phyloP scores from a whole-genome alignment of 257 asterid genomes.

The Leonotis leonurus region DNA sequence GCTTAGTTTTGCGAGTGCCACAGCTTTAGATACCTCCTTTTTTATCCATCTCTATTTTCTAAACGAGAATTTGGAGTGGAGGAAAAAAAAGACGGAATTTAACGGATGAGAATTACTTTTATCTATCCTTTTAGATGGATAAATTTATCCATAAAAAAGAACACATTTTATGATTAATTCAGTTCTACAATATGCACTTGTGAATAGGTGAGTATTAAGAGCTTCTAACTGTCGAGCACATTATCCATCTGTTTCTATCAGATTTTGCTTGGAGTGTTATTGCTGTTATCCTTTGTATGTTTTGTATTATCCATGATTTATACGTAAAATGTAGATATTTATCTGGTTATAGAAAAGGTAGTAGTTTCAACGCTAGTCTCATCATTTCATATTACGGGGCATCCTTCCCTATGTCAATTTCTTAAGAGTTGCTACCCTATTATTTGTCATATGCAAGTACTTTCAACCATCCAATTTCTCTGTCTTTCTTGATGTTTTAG shows the following conservation, averaged over 20 bases:
- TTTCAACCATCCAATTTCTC: neutral
- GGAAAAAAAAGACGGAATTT: no score
- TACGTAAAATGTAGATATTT: no score
- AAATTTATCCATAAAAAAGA: no score
- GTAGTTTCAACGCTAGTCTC: neutral
- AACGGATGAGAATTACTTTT: no score
- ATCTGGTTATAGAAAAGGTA: neutral
- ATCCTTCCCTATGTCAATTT: neutral
- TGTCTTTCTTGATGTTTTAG: neutral
- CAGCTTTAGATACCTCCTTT: no score
- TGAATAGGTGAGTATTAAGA: neutral
- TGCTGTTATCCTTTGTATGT: neutral
- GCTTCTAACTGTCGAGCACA: neutral
- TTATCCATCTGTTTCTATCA: neutral
- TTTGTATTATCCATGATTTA: neutral
- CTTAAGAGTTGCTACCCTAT: neutral
- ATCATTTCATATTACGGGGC: no score
- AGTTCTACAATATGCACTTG: neutral
- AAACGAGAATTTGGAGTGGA: no score
- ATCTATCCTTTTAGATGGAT: no score
- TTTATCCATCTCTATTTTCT: no score
- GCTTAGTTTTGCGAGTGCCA: neutral
- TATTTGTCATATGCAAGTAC: neutral
- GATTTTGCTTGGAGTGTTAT: neutral
- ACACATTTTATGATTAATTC: neutral